Evolutionary conservation across 257 asterid species (phyloP), one percentile per base, ranked within the genome.

Genomic region (Solanum chilense): DNA sequence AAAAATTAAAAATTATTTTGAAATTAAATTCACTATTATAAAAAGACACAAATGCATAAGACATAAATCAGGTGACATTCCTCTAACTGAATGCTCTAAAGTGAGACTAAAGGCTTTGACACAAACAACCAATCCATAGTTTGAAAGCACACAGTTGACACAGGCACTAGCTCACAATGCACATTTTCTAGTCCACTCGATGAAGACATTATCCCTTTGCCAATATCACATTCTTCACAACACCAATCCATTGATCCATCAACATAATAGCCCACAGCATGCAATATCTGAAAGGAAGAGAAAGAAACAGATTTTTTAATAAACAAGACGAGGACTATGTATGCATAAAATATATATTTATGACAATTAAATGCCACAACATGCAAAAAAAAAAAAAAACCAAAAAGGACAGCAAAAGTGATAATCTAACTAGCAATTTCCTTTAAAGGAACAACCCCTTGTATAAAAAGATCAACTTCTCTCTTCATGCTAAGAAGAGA

Each of bases 161-260:
- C 91, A 90, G 45, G 99, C 98, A 84, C 94, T 95, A 8, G 87
- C 85, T 60, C 64, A 18, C 18, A 18, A 7, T 18, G n/a, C 64
- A 18, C 64, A 18, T 56, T 56, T 56, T 56, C n/a, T 56, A 56
- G 64, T 56, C 11, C 64, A 56, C 11, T 18, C 20, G 64, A 56
- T 56, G n/a, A 56, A 56, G 64, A 56, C 64, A 18, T 56, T 56
- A 56, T 52, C 64, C 62, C 64, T 18, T 18, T 56, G n/a, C 2
- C 62, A 56, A 18, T 56, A 56, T 56, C 62, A 56, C 62, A 56
- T 56, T 56, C 11, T 56, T 56, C 64, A 56, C 2, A 18, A 7
- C n/a, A 56, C 64, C n/a, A 56, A 56, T 56, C 11, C n/a, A 56
- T 16, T 56, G n/a, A n/a, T 56, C n/a, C 64, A 56, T 18, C 64